Evolutionary conservation across 1,139 yeast genomes (phyloP), one percentile per base, ranked within the genome.

Genomic region (Lodderomyces margitis): DNA sequence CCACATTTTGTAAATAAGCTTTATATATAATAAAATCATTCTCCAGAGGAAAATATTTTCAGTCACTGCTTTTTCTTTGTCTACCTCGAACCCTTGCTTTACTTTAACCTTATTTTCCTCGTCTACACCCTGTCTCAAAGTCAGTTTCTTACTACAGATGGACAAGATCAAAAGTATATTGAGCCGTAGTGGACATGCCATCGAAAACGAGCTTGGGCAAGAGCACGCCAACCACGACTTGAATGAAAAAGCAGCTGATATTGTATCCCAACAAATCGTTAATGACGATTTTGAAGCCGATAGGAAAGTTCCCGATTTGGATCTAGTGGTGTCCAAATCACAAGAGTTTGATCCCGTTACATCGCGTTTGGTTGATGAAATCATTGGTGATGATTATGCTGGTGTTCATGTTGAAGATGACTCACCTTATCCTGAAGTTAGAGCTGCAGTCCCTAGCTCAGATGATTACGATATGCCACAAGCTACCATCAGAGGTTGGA

Each of bases 361-460:
- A 23, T 65, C 71, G 12, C 46, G 55, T 32, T 46, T 62, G 31
- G 55, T 55, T 17, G 45, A 53, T 33, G 61, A 55, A 6, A 53
- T 59, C 27, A 60, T 59, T 20, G 59, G 56, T 25, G 77, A 71
- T 49, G 75, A 68, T 14, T 72, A 72, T 53, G 70, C 80, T 38
- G 72, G 68, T 45, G 53, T 67, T 32, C 50, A 51, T 12, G 72
- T 68, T 23, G 74, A 68, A 53, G 74, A 78, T 52, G 82, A 81
- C 54, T 78, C 83, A 16, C 83, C 85, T 7, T 80, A 78, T 55
- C 80, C 86, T 0, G 87, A 82, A 56, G 88, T 82, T 33, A 70
- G 87, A 54, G 85, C 86, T 5, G 74, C 86, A 4, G 86, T 82
- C 31, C 84, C 86, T 2, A 73, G 81, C 28, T 62, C 68, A 20